phyloP scores from a whole-genome alignment of 805 yeast species.

The Kuraishia borneana region DNA sequence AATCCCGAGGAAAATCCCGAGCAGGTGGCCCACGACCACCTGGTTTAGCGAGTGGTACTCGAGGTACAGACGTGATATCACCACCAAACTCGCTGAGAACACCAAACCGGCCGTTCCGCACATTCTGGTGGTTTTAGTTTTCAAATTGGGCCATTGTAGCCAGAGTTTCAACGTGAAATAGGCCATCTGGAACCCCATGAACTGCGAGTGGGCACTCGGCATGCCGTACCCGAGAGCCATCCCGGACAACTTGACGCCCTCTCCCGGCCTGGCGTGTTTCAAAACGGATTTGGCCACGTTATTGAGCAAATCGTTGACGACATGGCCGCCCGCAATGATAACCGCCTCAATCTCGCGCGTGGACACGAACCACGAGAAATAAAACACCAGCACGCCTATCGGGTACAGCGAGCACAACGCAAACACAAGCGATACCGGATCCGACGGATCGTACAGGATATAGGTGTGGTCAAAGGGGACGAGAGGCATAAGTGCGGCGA shows the following conservation, averaged over 20 bases:
- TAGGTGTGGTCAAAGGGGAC: constrained; percentile 80
- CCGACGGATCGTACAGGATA: constrained; percentile 65
- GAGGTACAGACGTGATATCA: constrained; percentile 64
- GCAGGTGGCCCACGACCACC: constrained; percentile 56
- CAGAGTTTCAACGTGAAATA: constrained; percentile 36
- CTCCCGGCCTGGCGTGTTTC: constrained; percentile 62
- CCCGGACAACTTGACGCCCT: constrained; percentile 21
- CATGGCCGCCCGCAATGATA: constrained; percentile 77
- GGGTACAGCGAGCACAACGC: constrained; percentile 79
- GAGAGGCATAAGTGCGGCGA: not conserved
- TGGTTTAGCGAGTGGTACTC: constrained; percentile 68
- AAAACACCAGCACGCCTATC: constrained; percentile 63
- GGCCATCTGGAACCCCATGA: constrained; percentile 76
- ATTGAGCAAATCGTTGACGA: constrained; percentile 64
- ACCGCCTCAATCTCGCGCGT: constrained; percentile 83
- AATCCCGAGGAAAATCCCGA: constrained; percentile 54
- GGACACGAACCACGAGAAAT: constrained; percentile 72
- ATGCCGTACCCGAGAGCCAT: constrained; percentile 67
- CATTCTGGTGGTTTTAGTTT: constrained; percentile 11
- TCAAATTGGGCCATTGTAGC: constrained; percentile 25
- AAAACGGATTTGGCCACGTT: constrained; percentile 51
- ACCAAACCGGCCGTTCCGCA: constrained; percentile 18
- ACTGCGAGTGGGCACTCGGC: constrained; percentile 97
- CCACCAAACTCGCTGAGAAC: constrained; percentile 29
- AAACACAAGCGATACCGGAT: constrained; percentile 41